Percentiles rank a stretch among this genome's conserved stretches.
These are phyloP conservation scores for Eucalyptus lansdowneana DNA, from an alignment of 345 rosid species.

Conservation along the genomic window DNA sequence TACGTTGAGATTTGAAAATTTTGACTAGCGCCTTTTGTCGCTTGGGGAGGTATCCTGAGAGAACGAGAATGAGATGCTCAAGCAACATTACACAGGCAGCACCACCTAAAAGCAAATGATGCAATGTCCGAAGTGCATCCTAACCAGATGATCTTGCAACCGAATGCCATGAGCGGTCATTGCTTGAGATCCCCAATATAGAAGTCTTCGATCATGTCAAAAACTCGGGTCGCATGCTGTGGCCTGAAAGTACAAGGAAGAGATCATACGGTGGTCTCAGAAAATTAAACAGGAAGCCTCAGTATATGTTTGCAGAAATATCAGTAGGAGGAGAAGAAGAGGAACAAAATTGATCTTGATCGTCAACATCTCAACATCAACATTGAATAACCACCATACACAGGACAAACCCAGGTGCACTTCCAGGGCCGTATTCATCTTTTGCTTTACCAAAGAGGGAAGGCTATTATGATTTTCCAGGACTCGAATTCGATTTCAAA, in stretches of 20 bases:
- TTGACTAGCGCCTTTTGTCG: neutral
- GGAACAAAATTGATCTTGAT: neutral
- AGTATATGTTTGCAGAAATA: neutral
- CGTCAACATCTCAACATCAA: neutral
- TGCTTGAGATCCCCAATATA: constrained; percentile 48
- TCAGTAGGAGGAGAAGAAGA: neutral
- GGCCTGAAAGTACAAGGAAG: constrained; percentile 27
- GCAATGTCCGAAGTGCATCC: neutral
- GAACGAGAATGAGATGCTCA: neutral
- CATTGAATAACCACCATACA: neutral
- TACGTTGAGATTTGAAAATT: neutral
- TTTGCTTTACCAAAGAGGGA: neutral
- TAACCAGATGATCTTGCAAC: neutral
- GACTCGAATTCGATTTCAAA: neutral
- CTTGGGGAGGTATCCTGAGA: neutral
- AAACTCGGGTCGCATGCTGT: constrained; percentile 69
- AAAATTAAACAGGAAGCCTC: neutral
- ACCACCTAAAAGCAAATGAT: neutral
- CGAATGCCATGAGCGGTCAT: neutral
- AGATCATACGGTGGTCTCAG: neutral
- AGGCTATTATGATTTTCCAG: neutral
- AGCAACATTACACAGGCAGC: neutral
- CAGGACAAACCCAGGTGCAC: neutral
- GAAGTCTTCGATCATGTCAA: constrained; percentile 80
- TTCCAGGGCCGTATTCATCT: neutral